Evolutionary conservation across 2,329 filamentous ascomycete species (phyloP), one percentile per base, ranked within the genome.

Genomic region (Zasmidium angulare): DNA sequence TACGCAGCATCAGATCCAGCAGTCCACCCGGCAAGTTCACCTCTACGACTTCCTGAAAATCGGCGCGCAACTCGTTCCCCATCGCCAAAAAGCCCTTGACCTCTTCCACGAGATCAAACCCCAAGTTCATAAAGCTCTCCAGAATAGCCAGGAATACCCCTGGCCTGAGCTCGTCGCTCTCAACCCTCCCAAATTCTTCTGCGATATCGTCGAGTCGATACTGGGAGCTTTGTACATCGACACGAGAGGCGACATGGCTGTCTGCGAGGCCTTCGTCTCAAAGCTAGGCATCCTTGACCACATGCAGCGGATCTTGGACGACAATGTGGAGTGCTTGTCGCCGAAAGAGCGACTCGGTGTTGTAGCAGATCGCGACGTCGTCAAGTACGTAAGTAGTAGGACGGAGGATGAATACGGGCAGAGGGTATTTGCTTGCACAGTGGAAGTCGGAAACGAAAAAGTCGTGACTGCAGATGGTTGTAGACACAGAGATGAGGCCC

Each of bases 211-310:
- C 10, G 93, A 98, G 76, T 84, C 85, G 29, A 72, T 96, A 0
- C 74, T 98, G 0, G 93, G 90, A 0, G 93, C 92, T 0, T 81
- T 97, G 0, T 97, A 89, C 79, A 79, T 96, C 20, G 95, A 98
- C 72, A 89, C 82, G 0, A 66, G 81, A 0, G 89, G 89, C 0
- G 81, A 83, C 1, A 70, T 91, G 14, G 77, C 77, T 0, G 72
- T 71, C 0, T 96, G 91, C 67, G 78, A 82, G 52, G 69, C 55
- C 0, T 80, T 97, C 40, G 72, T 91, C 0, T 80, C 84, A 48
- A 76, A 78, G 0, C 76, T 91, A 2, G 91, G 91, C 0, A 78
- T 97, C 3, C 64, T 92, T 43, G 71, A 75, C 0, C 85, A 85
- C 63, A 73, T 96, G 59, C 76, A 83, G 0, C 81, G 86, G 1